Conservation (phyloP, 2,329 filamentous ascomycete species). For the Waltergamsia citrina region DNA sequence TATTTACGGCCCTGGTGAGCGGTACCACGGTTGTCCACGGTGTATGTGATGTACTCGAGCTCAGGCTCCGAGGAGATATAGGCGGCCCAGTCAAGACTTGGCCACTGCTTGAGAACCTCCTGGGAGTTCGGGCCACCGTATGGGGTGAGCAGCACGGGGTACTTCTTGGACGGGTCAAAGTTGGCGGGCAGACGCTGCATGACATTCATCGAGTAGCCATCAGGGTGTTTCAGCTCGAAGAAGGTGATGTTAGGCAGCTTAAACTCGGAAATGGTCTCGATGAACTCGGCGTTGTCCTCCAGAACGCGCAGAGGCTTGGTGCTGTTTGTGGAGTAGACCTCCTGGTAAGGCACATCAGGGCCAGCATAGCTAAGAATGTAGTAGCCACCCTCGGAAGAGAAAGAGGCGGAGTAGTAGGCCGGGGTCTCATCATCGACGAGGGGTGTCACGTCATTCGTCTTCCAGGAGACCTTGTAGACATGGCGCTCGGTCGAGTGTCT, state of each 20-base stretch:
- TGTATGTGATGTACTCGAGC: slow-evolving; percentile 58
- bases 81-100: slow-evolving; percentile 44
- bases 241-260: slow-evolving; percentile 55
- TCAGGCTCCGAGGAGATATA: slow-evolving; percentile 61
- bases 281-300: slow-evolving; percentile 48
- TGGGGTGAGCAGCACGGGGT: slow-evolving; percentile 57
- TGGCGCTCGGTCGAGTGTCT: slow-evolving; percentile 59
- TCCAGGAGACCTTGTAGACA: slow-evolving; percentile 55
- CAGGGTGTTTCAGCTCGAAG: slow-evolving; percentile 51
- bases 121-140: slow-evolving; percentile 61
- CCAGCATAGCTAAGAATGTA: slow-evolving; percentile 58
- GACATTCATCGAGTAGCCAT: slow-evolving; percentile 52
- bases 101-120: slow-evolving; percentile 47
- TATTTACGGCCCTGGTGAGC: slow-evolving; percentile 55
- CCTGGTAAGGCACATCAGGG: slow-evolving; percentile 60
- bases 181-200: slow-evolving; percentile 56
- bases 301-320: slow-evolving; percentile 47
- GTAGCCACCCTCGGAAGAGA: slow-evolving; percentile 52
- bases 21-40: slow-evolving; percentile 60
- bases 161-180: slow-evolving; percentile 53
- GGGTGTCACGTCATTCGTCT: slow-evolving; percentile 40
- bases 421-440: slow-evolving; percentile 52
- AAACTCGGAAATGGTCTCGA: slow-evolving; percentile 46
- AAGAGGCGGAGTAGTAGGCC: slow-evolving; percentile 55
- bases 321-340: slow-evolving; percentile 50